Conservation (phyloP, 352 stramenopile genomes). For the Pythium scleroteichum region DNA sequence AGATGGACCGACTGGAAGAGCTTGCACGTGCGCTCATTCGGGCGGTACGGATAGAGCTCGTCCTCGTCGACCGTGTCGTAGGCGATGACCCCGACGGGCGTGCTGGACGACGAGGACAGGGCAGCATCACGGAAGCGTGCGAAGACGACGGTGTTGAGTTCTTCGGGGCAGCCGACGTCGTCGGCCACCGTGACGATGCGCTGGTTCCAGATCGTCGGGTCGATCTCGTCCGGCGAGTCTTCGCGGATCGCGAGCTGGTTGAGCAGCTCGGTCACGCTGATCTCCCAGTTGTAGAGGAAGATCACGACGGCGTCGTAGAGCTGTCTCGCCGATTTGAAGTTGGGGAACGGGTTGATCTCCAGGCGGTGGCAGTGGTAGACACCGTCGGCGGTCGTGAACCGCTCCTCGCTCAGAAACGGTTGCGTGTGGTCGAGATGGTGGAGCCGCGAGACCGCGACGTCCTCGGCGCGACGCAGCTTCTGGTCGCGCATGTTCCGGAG, state of each 20-base stretch:
- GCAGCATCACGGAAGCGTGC: conserved; percentile 11
- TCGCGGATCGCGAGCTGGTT: conserved; percentile 49
- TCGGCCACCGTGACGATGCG: conserved; percentile 37
- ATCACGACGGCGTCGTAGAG: conserved; percentile 47
- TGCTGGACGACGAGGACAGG: background rate
- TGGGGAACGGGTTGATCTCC: conserved; percentile 47
- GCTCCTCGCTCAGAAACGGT: conserved; percentile 8
- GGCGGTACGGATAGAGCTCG: conserved; percentile 47
- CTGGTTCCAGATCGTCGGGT: conserved; percentile 37
- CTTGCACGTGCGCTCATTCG: conserved; percentile 39
- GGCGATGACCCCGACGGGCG: conserved; percentile 36
- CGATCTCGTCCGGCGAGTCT: conserved; percentile 32
- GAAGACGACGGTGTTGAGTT: conserved; percentile 27
- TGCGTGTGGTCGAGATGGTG: conserved; percentile 1
- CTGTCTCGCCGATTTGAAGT: conserved; percentile 29
- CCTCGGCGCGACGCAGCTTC: conserved; percentile 7
- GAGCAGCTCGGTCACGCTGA: conserved; percentile 46
- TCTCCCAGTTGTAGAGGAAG: conserved; percentile 50
- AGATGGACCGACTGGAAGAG: conserved; percentile 29
- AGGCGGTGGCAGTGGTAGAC: conserved; percentile 17
- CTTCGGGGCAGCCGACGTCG: conserved; percentile 6
- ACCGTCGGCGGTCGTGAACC: conserved; percentile 8
- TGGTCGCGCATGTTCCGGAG: conserved; percentile 5
- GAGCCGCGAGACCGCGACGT: conserved; percentile 7
- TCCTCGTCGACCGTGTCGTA: conserved; percentile 49